A percentile compares a stretch with the other conserved stretches of the same genome.
Conservation (phyloP, 768 basidiomycete genomes). For the Clathrus columnatus region DNA sequence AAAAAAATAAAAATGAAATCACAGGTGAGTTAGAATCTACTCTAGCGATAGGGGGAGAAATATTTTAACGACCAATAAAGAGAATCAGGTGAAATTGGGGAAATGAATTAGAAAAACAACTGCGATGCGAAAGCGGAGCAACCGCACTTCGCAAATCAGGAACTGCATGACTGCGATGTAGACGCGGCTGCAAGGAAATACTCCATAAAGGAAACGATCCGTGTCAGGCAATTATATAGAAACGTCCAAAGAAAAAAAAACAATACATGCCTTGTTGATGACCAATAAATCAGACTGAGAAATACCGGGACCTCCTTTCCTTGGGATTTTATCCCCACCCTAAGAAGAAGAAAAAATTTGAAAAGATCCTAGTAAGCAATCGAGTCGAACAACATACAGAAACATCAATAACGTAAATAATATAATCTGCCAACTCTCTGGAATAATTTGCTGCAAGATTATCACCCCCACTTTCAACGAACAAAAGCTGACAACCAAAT, state of each 20-base stretch:
- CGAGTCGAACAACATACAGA: constrained; percentile 38
- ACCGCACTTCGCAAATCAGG: background rate
- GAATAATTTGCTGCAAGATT: constrained; percentile 97
- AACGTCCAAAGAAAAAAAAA: background rate
- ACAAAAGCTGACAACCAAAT: constrained; percentile 80
- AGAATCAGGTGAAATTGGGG: background rate
- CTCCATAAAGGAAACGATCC: no score
- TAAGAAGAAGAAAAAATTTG: constrained; percentile 18
- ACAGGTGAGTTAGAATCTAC: background rate
- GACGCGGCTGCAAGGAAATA: no score
- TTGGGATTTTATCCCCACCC: constrained; percentile 97
- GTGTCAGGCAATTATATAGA: no score
- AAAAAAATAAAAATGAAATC: background rate
- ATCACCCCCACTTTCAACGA: constrained; percentile 95
- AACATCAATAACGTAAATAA: constrained; percentile 88
- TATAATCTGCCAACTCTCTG: constrained; percentile 93
- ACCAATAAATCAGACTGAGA: constrained; percentile 91
- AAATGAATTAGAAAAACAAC: background rate
- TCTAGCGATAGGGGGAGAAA: background rate
- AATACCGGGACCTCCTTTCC: constrained; percentile 97
- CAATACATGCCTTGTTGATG: constrained; percentile 73
- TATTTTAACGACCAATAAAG: background rate
- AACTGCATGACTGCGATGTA: background rate
- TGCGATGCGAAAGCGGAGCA: background rate
- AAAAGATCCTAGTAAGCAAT: background rate